These are phyloP conservation scores for Fusarium domesticum DNA, from an alignment of 2,329 filamentous ascomycete species.

Conservation along the genomic window DNA sequence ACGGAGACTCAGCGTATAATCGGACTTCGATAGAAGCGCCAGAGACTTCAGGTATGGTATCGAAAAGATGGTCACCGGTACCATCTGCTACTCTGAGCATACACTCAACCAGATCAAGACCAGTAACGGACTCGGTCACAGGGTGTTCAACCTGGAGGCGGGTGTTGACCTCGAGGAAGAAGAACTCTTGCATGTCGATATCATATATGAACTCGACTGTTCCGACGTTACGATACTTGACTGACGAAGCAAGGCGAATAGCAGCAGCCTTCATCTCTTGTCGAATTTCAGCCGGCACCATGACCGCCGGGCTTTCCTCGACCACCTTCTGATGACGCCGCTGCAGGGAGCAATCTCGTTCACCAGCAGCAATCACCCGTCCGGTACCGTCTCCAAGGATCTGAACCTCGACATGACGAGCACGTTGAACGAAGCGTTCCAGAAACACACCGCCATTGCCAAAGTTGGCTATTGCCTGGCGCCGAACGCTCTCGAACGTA, in stretches of 20 bases:
- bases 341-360: conserved; percentile 52
- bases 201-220: conserved; percentile 48
- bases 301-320: conserved; percentile 43
- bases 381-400: conserved; percentile 46
- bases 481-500: conserved; percentile 37
- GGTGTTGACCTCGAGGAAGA: conserved; percentile 49
- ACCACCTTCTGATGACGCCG: conserved; percentile 51
- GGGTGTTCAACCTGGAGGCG: conserved; percentile 50
- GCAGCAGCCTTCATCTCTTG: conserved; percentile 38
- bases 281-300: conserved; percentile 32
- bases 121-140: conserved; percentile 70
- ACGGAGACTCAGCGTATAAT: conserved; percentile 51
- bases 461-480: conserved; percentile 42
- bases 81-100: conserved; percentile 37
- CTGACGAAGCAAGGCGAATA: conserved; percentile 32
- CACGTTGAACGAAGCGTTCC: conserved; percentile 40
- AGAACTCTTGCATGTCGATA: conserved; percentile 36
- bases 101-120: conserved; percentile 65
- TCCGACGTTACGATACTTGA: conserved; percentile 42
- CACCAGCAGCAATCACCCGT: conserved; percentile 39
- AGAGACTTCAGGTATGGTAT: neutral
- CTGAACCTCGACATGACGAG: conserved; percentile 50
- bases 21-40: conserved; percentile 40
- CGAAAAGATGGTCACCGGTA: conserved; percentile 18
- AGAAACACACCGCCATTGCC: conserved; percentile 41